These are phyloP conservation scores for Ascochyta viciae-villosae DNA, from an alignment of 2,329 filamentous ascomycete genomes.

Conservation along the genomic window DNA sequence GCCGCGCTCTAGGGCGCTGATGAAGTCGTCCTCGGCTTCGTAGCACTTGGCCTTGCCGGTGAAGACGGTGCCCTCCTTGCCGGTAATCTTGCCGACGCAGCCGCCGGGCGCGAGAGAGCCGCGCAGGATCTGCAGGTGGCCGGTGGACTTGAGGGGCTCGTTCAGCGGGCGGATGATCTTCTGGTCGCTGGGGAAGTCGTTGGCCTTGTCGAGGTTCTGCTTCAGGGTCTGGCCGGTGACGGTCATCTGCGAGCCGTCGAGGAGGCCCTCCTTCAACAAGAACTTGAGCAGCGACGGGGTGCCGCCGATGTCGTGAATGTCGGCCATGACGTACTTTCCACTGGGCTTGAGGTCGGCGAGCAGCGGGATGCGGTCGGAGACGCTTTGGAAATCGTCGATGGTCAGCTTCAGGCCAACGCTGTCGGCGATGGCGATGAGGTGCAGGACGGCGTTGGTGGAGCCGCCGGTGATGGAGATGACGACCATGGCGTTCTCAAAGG, in stretches of 20 bases:
- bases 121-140: conserved; percentile 76
- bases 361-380: conserved; percentile 59
- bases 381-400: conserved; percentile 60
- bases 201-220: conserved; percentile 60
- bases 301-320: conserved; percentile 63
- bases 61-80: conserved; percentile 74
- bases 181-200: conserved; percentile 72
- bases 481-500: conserved; percentile 61
- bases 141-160: conserved; percentile 73
- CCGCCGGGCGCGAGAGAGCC: conserved; percentile 74
- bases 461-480: conserved; percentile 59
- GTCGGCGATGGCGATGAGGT: conserved; percentile 60
- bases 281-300: conserved; percentile 59
- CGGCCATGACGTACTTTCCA: conserved; percentile 64
- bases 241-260: conserved; percentile 58
- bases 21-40: conserved; percentile 73
- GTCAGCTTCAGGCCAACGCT: conserved; percentile 59
- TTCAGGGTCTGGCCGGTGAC: conserved; percentile 60
- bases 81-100: conserved; percentile 77
- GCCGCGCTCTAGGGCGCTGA: conserved; percentile 69
- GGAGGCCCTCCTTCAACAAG: conserved; percentile 57
- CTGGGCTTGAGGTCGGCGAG: conserved; percentile 61
- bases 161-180: conserved; percentile 72
- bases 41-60: conserved; percentile 74
- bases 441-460: conserved; percentile 60